Base-by-base conservation (phyloP, 2,329 filamentous ascomycete genomes). In the Ophiocordyceps sinensis region DNA sequence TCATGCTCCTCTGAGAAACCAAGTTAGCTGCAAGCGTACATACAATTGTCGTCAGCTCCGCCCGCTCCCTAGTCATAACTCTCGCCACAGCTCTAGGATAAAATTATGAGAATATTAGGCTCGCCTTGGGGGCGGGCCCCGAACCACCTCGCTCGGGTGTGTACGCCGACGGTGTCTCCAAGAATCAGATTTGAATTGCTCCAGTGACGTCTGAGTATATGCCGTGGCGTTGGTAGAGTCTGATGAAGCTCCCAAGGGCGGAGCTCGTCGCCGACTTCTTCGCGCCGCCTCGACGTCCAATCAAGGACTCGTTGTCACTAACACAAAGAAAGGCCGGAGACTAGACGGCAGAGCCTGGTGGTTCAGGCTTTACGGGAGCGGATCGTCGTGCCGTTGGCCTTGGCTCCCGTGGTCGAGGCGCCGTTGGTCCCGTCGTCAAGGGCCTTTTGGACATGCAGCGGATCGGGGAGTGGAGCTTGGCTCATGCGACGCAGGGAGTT, bases 401-500 rank as follows among this genome's bases (percentile, higher is more conserved):
- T 36, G 26, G 15, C 30, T 5, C 38, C 32, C 19, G 29, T 40
- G 4, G 31, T 30, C 19, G 34, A 23, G 4, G 37, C 37, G 21
- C 75, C 71, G 41, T 79, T 49, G 57, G 53, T 63, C 57, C 54
- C 67, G 63, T 65, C 59, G 58, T 68, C 61, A 61, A 67, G 57
- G 34, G 69, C 66, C 41, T 73, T 72, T 45, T 79, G 65, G 56
- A 84, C 73, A 56, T 80, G 74, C 60, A 85, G 83, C 67, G 88
- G 86, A 61, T 93, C 87, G 53, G 89, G 84, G 40, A 91, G 69
- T 50, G 73, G 73, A 40, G 75, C 73, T 61, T 77, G 73, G 52
- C 70, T 74, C 73, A 79, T 79, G 51, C 73, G 71, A 46, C 76
- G 74, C 47, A 81, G 70, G 32, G 74, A 73, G 71, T 89, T 91